Evolutionary conservation across 192 early-diverging fungal genomes (phyloP).

Genomic region (Coemansia sp.): DNA sequence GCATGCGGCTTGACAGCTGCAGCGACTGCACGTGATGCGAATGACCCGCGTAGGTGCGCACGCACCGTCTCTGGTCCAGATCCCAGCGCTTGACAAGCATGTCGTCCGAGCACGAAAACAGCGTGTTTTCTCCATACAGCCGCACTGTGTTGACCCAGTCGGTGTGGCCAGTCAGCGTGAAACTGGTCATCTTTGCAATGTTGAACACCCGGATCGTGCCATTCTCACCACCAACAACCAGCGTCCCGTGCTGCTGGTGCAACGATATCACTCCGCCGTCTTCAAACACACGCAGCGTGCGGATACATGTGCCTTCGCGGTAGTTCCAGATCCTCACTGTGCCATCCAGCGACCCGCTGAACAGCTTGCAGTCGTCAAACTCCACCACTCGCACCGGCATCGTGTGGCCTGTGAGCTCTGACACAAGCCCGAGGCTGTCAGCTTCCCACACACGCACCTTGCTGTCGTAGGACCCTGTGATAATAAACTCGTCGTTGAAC

Average conservation of each 20-base stretch:
- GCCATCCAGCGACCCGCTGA: constrained; percentile 90
- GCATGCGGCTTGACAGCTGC: constrained; percentile 37
- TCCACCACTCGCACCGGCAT: constrained; percentile 85
- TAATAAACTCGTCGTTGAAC: constrained; percentile 80
- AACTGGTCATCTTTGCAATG: constrained; percentile 56
- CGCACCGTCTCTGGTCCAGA: constrained; percentile 65
- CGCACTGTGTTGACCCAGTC: constrained; percentile 93
- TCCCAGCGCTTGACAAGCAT: constrained; percentile 84
- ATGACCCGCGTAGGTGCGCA: constrained; percentile 73
- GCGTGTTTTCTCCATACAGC: constrained; percentile 63
- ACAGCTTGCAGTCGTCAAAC: constrained; percentile 91
- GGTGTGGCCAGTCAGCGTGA: constrained; percentile 76
- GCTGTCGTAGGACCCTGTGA: constrained; percentile 87
- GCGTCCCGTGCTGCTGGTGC: constrained; percentile 73
- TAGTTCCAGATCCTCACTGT: constrained; percentile 94
- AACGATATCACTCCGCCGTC: constrained; percentile 79
- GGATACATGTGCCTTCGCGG: constrained; percentile 83
- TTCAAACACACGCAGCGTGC: constrained; percentile 61
- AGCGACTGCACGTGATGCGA: constrained; percentile 72
- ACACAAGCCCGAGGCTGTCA: constrained; percentile 78
- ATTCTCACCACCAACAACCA: constrained; percentile 87
- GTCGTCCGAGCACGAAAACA: constrained; percentile 91
- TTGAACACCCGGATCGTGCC: constrained; percentile 89
- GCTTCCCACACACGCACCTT: constrained; percentile 87
- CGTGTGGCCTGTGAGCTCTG: constrained; percentile 80